Percentiles rank a stretch among this genome's conserved stretches.
phyloP scores from a whole-genome alignment of 495 filamentous ascomycete species.

The Penicillium cinerascens region DNA sequence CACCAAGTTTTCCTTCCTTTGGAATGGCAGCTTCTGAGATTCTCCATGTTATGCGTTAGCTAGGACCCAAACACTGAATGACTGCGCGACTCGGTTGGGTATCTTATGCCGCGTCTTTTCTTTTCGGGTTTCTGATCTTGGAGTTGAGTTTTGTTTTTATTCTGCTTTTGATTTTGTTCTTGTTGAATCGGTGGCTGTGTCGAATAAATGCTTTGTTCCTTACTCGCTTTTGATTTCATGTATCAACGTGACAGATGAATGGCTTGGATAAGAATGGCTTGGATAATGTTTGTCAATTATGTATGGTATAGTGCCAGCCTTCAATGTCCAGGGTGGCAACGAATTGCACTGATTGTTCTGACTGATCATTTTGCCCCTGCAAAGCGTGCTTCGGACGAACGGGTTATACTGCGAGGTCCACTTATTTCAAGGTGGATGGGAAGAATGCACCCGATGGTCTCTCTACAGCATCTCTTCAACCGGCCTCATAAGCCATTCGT shows the following conservation, averaged over 20 bases:
- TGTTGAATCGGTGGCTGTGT: neutral
- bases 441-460: too few species aligned
- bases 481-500: too few species aligned
- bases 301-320: neutral
- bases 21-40: neutral
- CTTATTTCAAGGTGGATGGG: neutral
- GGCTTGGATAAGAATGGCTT: neutral
- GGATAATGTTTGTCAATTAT: slow-evolving; percentile 2
- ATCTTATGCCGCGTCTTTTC: neutral
- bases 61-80: neutral
- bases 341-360: neutral
- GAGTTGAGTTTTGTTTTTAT: neutral
- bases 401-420: neutral
- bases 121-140: neutral
- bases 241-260: neutral
- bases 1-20: neutral
- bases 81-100: neutral
- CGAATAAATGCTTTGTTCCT: neutral
- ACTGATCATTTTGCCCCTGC: neutral
- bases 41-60: neutral
- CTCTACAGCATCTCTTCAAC: too few species aligned
- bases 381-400: neutral
- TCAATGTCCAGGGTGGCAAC: neutral
- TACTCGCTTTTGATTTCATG: neutral
- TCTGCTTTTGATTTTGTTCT: neutral